Evolutionary conservation across 176 grass and related monocot genomes (phyloP), one percentile per base, ranked within the genome.

Genomic region (Raddia guianensis): DNA sequence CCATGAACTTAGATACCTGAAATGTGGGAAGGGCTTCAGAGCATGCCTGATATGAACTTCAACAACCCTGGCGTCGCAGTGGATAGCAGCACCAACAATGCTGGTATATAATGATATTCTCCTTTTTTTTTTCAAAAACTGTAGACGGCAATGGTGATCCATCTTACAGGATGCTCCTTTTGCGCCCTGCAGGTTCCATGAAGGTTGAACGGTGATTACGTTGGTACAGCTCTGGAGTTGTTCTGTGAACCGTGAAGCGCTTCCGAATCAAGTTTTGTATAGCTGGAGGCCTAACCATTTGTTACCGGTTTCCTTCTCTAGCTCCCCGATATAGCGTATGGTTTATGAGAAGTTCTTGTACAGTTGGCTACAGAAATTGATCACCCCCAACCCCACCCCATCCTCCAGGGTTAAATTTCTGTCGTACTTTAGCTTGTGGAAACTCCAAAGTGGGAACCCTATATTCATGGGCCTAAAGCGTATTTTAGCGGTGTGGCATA

Each of bases 1-100:
- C 81, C 16, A 73, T 86, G 79, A 77, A 79, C 68, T 48, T 76
- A 94, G 94, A 92, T 97, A 60, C 77, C 86, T 80, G 70, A 74
- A 10, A 74, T 90, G 77, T 97, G 94, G 94, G 73, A 91, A 54
- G 84, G 87, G 71, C 83, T 93, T 73, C 91, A 91, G 55, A 95
- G 84, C 68, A 67, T 79, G 12, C 70, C 85, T 84, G 86, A 87
- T 49, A 80, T 86, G 79, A 92, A 88, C 73, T 93, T 93, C 75
- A 89, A 83, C 75, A 89, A 83, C 50, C 68, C 88, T 61, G 78
- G 65, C 49, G 40, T 63, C 44, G 47, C 76, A 37, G 68, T 80
- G 2, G 55, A 80, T 55, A 81, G 84, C 50, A 64, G 87, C 70
- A 50, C 81, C 67, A 90, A 80, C 80, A 76, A 89, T 54, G 70